phyloP scores from a whole-genome alignment of 306 rosid genomes.

The Prunus salicina region DNA sequence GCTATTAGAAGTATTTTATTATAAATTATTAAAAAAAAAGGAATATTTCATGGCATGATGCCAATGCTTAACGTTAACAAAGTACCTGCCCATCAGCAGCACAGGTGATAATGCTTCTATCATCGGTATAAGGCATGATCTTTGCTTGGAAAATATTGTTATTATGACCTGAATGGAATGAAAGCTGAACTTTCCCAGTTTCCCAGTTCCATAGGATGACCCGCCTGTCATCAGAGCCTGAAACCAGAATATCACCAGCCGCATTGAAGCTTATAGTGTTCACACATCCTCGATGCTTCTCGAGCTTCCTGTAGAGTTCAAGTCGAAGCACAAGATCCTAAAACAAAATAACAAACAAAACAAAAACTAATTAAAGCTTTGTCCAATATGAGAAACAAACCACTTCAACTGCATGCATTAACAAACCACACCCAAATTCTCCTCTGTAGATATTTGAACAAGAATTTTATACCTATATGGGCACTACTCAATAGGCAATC shows the following conservation, averaged over 20 bases:
- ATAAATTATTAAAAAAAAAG: neutral
- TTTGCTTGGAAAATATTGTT: constrained; percentile 83
- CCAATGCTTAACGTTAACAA: neutral
- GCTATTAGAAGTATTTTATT: neutral
- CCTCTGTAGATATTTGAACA: neutral
- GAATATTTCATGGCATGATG: neutral
- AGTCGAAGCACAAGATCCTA: constrained; percentile 84
- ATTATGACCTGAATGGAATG: constrained; percentile 64
- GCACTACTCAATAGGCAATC: neutral
- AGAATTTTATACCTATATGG: neutral
- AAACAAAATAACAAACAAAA: neutral
- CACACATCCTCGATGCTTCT: constrained; percentile 78
- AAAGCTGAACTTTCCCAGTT: constrained; percentile 42
- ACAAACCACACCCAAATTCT: neutral
- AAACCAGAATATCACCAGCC: constrained; percentile 68
- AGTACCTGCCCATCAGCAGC: constrained; percentile 95
- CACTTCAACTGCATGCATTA: neutral
- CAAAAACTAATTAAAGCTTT: neutral
- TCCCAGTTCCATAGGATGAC: constrained; percentile 91
- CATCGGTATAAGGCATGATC: constrained; percentile 71
- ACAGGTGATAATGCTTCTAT: constrained; percentile 72
- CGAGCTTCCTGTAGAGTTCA: constrained; percentile 55
- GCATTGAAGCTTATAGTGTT: constrained; percentile 78
- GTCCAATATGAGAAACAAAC: neutral
- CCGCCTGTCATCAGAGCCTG: constrained; percentile 81